These are phyloP conservation scores for Acacia pycnantha DNA, from an alignment of 331 rosid genomes.

Conservation along the genomic window DNA sequence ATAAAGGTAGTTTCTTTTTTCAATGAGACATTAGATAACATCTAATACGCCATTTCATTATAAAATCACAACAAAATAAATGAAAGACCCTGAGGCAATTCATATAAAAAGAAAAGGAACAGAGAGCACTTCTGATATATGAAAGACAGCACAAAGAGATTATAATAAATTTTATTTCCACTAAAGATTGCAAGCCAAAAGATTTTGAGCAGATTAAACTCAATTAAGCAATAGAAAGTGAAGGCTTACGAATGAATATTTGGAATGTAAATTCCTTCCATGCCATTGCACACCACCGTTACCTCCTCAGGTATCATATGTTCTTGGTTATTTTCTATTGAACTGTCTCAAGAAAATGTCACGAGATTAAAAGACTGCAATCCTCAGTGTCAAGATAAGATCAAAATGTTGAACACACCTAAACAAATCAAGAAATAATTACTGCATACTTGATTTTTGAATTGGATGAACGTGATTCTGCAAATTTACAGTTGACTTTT, in stretches of 20 bases:
- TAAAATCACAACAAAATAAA: slow-evolving; percentile 15
- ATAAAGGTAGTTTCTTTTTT: not conserved
- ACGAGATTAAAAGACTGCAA: slow-evolving; percentile 23
- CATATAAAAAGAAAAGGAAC: not conserved
- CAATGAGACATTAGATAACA: slow-evolving; percentile 2
- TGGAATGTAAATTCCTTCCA: slow-evolving; percentile 82
- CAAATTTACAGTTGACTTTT: slow-evolving; percentile 39
- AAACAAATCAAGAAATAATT: slow-evolving; percentile 13
- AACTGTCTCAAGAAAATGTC: slow-evolving; percentile 45
- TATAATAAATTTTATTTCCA: not conserved
- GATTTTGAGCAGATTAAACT: not conserved
- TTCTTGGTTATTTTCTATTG: slow-evolving; percentile 35
- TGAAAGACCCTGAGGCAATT: not conserved
- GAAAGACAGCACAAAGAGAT: not conserved
- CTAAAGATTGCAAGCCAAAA: slow-evolving; percentile 16
- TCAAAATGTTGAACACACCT: not conserved
- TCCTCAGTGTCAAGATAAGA: slow-evolving; percentile 1
- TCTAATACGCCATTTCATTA: not conserved
- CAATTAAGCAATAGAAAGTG: slow-evolving; percentile 15
- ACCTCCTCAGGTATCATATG: slow-evolving; percentile 51
- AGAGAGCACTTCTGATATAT: not conserved
- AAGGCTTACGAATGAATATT: slow-evolving; percentile 81
- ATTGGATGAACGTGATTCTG: slow-evolving; percentile 40
- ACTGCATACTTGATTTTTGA: slow-evolving; percentile 52
- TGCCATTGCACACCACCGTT: slow-evolving; percentile 89